phyloP scores from a whole-genome alignment of 306 rosid genomes.

The Quercus engelmannii region DNA sequence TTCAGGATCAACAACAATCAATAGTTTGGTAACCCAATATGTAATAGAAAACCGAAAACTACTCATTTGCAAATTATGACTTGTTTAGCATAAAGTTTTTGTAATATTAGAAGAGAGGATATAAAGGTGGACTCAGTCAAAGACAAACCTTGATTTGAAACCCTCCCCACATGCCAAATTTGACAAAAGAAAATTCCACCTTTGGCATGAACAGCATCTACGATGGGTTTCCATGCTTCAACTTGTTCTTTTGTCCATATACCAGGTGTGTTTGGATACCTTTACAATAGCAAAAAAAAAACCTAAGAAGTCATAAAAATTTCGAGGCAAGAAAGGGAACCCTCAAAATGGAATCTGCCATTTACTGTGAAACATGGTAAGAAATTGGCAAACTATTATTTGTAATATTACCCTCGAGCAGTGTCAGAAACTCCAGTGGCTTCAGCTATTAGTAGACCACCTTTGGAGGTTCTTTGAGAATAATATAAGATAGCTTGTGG shows the following conservation, averaged over 20 bases:
- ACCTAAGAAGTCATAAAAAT: background rate
- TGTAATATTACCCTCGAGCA: conserved; percentile 28
- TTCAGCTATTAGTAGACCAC: conserved; percentile 39
- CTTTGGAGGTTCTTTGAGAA: conserved; percentile 37
- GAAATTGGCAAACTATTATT: background rate
- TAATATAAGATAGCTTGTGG: conserved; percentile 39
- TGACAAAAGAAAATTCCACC: conserved; percentile 52
- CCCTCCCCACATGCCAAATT: conserved; percentile 41
- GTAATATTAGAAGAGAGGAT: background rate
- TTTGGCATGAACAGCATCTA: conserved; percentile 46
- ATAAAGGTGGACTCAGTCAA: background rate
- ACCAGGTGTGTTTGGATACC: conserved; percentile 36
- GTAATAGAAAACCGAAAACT: background rate
- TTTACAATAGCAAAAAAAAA: background rate
- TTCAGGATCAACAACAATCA: too few relatives aligned
- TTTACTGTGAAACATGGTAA: background rate
- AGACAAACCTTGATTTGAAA: conserved; percentile 30
- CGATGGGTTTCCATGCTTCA: conserved; percentile 52
- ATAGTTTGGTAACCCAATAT: too few relatives aligned
- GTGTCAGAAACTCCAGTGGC: conserved; percentile 39
- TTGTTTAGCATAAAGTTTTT: too few relatives aligned
- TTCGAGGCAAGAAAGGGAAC: background rate
- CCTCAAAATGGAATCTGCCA: background rate
- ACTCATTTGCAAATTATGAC: background rate
- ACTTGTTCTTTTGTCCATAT: conserved; percentile 52